Evolutionary conservation across 2,329 filamentous ascomycete species (phyloP), one percentile per base, ranked within the genome.

Genomic region (Aspergillus sp.): DNA sequence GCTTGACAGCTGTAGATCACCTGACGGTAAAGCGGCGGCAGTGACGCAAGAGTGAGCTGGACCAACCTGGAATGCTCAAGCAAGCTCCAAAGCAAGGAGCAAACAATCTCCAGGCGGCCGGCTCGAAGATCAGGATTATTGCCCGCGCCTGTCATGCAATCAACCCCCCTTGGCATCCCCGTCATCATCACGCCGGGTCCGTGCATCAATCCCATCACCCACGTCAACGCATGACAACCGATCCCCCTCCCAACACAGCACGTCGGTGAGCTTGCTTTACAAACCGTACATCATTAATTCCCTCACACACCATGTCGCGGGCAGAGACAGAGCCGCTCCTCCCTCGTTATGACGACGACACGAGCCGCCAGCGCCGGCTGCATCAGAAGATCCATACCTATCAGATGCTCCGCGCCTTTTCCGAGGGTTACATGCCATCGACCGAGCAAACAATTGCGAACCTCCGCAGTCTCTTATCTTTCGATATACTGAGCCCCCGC

Each of bases 321-420:
- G 82, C 81, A 57, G 90, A 93, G 70, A 88, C 86, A 52, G 81
- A 92, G 68, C 92, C 92, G 61, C 82, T 96, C 56, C 86, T 96
- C 49, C 90, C 92, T 57, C 88, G 87, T 67, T 95, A 78, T 56
- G 70, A 73, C 60, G 89, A 96, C 73, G 90, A 95, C 68, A 96
- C 93, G 1, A 77, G 81, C 33, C 79, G 93, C 54, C 90, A 96
- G 81, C 82, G 86, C 48, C 82, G 86, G 67, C 82, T 96, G 58
- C 90, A 93, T 69, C 87, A 93, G 74, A 97, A 96, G 80, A 84
- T 98, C 60, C 93, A 96, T 76, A 88, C 88, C 24, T 97, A 96
- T 71, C 91, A 96, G 80, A 96, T 96, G 89, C 72, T 92, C 27
- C 85, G 90, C 53, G 93, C 93, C 55, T 73, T 97, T 9, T 84